phyloP scores from a whole-genome alignment of 2,329 filamentous ascomycete genomes.

The Rugonectria rugulosa region DNA sequence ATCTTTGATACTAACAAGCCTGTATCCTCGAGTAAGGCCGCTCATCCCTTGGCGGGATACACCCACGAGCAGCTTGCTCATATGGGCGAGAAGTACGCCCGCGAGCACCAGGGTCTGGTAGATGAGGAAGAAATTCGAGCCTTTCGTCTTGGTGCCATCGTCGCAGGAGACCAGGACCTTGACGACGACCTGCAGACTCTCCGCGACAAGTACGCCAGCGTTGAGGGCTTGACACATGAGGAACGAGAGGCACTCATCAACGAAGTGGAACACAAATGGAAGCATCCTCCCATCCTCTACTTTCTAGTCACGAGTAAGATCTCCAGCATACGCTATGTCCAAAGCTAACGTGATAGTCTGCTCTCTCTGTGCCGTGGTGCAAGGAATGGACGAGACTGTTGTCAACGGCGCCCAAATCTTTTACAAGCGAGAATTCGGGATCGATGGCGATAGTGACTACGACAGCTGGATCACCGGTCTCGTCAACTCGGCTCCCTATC shows the following conservation, averaged over 20 bases:
- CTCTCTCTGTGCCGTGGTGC: constrained; percentile 66
- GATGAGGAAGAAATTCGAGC: constrained; percentile 64
- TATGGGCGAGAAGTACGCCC: constrained; percentile 66
- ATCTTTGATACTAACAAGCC: constrained; percentile 13
- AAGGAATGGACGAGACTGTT: constrained; percentile 71
- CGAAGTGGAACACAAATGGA: constrained; percentile 73
- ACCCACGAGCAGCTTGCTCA: constrained; percentile 56
- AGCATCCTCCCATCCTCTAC: constrained; percentile 71
- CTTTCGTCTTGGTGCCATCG: constrained; percentile 66
- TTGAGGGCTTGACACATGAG: constrained; percentile 62
- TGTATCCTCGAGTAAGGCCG: constrained; percentile 18
- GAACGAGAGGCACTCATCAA: constrained; percentile 65
- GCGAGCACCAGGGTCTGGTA: constrained; percentile 58
- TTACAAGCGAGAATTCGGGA: constrained; percentile 68
- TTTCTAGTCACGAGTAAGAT: constrained; percentile 64
- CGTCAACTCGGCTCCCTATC: constrained; percentile 67
- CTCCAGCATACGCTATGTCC: no score
- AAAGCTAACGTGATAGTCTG: no score
- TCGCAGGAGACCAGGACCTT: constrained; percentile 59
- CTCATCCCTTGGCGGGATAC: constrained; percentile 50
- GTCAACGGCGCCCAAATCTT: constrained; percentile 70
- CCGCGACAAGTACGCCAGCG: constrained; percentile 50
- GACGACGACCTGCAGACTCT: constrained; percentile 25
- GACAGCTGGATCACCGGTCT: constrained; percentile 68
- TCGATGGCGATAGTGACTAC: constrained; percentile 52